Conservation (phyloP, 2,329 filamentous ascomycete genomes). For the Leptographium flavum region DNA sequence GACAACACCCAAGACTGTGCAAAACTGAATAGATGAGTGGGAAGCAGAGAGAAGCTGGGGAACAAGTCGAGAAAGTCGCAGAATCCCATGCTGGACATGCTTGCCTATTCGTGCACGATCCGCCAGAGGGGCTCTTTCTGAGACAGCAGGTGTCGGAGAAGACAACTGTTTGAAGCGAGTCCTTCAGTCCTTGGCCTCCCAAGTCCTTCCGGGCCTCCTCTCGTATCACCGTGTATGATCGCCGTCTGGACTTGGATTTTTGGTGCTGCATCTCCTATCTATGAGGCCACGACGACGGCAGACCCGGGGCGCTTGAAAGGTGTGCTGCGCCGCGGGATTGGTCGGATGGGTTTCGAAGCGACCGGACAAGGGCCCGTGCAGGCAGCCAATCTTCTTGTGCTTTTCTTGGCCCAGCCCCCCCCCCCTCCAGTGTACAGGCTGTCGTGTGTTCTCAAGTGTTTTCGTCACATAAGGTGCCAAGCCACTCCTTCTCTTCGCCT, state of each 20-base stretch:
- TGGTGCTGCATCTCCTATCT: too few species aligned
- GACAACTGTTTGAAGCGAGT: background rate
- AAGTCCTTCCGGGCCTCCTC: too few species aligned
- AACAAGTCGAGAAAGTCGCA: background rate
- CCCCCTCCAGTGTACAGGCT: background rate
- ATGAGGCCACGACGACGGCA: background rate
- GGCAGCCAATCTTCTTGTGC: background rate
- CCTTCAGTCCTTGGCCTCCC: too few species aligned
- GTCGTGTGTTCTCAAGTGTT: background rate
- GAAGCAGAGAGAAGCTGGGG: background rate
- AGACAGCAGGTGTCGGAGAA: background rate
- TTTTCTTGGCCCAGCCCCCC: background rate
- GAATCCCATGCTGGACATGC: background rate
- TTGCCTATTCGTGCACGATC: background rate
- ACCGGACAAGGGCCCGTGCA: background rate
- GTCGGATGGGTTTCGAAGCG: background rate
- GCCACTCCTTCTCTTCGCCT: slow-evolving; percentile 3
- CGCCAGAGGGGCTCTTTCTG: background rate
- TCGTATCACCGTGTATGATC: slow-evolving; percentile 5
- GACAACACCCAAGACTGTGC: too few species aligned
- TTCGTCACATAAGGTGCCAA: background rate
- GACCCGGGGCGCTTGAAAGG: background rate
- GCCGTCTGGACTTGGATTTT: background rate
- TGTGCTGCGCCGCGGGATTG: background rate
- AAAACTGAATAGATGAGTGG: too few species aligned